phyloP scores from a whole-genome alignment of 2,329 filamentous ascomycete species.

The Cytospora piceicola region DNA sequence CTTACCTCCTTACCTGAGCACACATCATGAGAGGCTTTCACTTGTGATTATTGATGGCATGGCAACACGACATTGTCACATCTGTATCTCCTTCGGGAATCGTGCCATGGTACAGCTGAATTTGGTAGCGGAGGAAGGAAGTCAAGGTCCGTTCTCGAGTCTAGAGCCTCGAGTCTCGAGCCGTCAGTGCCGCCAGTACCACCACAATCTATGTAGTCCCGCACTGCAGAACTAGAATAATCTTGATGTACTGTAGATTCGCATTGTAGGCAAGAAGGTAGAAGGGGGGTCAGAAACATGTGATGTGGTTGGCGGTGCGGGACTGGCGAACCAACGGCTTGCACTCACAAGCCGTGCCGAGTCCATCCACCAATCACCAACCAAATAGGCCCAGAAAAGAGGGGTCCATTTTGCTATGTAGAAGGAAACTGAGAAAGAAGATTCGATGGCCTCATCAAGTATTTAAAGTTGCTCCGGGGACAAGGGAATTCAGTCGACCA shows the following conservation, averaged over 20 bases:
- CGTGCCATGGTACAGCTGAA: background rate
- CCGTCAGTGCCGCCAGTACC: background rate
- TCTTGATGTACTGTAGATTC: background rate
- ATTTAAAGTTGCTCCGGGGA: background rate
- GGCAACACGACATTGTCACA: background rate
- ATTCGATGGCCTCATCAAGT: background rate
- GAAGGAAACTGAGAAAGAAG: background rate
- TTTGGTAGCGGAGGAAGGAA: background rate
- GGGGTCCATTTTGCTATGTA: too few species aligned
- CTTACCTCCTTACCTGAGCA: background rate
- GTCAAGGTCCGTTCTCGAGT: background rate
- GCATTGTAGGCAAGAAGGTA: background rate
- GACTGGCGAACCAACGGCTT: background rate
- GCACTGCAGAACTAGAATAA: too few species aligned
- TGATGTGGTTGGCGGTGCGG: background rate
- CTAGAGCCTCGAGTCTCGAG: background rate
- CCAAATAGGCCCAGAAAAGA: background rate
- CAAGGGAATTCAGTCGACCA: background rate
- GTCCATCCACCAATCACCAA: background rate
- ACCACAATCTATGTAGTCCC: too few species aligned
- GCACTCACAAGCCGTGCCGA: background rate
- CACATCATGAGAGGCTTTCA: background rate
- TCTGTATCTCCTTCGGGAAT: background rate
- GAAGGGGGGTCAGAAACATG: background rate
- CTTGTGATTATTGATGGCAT: too few species aligned